A percentile compares a stretch with the other conserved stretches of the same genome.
These are phyloP conservation scores for Coprinellus aureogranulatus DNA, from an alignment of 768 basidiomycete genomes.

Conservation along the genomic window DNA sequence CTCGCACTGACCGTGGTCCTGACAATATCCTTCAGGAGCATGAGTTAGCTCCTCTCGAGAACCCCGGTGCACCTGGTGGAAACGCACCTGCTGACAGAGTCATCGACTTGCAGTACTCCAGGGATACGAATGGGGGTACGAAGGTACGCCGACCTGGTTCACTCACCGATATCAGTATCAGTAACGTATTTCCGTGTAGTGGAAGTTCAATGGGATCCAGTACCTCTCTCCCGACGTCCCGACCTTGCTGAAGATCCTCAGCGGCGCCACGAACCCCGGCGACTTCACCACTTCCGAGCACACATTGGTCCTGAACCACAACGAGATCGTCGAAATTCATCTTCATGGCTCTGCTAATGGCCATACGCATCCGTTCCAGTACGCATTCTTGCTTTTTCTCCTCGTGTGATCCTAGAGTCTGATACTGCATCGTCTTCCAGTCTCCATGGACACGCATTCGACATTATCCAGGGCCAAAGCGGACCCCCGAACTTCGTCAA, in stretches of 20 bases:
- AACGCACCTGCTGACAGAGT: slow-evolving; percentile 14
- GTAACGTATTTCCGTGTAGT: slow-evolving; percentile 2
- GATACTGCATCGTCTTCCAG: background rate
- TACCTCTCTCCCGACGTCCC: slow-evolving; percentile 25
- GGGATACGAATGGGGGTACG: slow-evolving; percentile 1
- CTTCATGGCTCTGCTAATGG: slow-evolving; percentile 25
- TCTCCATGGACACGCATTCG: slow-evolving; percentile 16
- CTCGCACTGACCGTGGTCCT: slow-evolving; percentile 10
- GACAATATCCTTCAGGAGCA: slow-evolving; percentile 9
- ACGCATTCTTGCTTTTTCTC: background rate
- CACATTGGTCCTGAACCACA: slow-evolving; percentile 23
- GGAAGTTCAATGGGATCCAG: slow-evolving; percentile 32
- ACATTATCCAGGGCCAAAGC: slow-evolving; percentile 8
- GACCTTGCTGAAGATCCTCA: slow-evolving; percentile 27
- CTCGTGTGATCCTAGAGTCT: too few relatives aligned
- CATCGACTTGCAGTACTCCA: slow-evolving; percentile 6
- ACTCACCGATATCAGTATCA: background rate
- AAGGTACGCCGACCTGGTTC: background rate
- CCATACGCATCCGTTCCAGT: slow-evolving; percentile 13
- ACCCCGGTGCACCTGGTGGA: slow-evolving; percentile 16
- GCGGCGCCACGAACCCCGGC: slow-evolving; percentile 14
- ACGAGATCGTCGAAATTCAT: slow-evolving; percentile 24
- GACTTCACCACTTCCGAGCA: slow-evolving; percentile 27
- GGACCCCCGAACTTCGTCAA: slow-evolving; percentile 7
- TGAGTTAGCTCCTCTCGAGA: slow-evolving; percentile 8